Evolutionary conservation across 441 rosid species (phyloP), one percentile per base, ranked within the genome.

Genomic region (Mallotus repandus): DNA sequence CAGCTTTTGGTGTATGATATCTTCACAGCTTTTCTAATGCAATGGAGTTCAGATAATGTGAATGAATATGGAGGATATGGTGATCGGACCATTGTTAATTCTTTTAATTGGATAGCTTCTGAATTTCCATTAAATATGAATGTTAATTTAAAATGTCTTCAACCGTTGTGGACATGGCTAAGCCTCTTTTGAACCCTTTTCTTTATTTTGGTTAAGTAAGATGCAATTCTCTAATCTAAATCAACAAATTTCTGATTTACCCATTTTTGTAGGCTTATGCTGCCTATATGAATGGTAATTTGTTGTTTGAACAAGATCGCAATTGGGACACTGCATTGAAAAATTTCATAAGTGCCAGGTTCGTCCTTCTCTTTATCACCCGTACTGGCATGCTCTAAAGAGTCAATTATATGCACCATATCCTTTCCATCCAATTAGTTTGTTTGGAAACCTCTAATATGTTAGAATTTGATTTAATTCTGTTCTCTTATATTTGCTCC

Each of bases 301-400:
- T 96, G 78, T 81, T 96, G 86, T 96, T 96, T 81, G 99, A 96
- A 86, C 98, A 96, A 87, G 99, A 96, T 78, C 84, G 85, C 76
- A 96, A 87, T 78, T 94, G 98, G 98, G 97, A 96, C 68, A 85
- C 86, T 79, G 98, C 98, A 25, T 84, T 94, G 84, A 87, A 84
- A 87, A 82, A 89, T 79, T 96, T 94, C 81, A 88, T 87, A 72
- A 94, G 88, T 84, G 94, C 98, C 86, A 96, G 99, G 99, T 96
- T 78, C 78, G 69, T 79, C 74, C 83, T 75, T 72, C 71, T 81
- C 72, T 75, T 7, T 66, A 53, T 73, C 59, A 52, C 58, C 54
- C 73, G 19, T 66, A 38, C 19, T 43, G 62, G 43, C 59, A 53
- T 60, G 35, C 19, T 63, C 25, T 53, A 43, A 52, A 63, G 68